phyloP scores from a whole-genome alignment of 208 protist species.

The Wallacemonas sp. region DNA sequence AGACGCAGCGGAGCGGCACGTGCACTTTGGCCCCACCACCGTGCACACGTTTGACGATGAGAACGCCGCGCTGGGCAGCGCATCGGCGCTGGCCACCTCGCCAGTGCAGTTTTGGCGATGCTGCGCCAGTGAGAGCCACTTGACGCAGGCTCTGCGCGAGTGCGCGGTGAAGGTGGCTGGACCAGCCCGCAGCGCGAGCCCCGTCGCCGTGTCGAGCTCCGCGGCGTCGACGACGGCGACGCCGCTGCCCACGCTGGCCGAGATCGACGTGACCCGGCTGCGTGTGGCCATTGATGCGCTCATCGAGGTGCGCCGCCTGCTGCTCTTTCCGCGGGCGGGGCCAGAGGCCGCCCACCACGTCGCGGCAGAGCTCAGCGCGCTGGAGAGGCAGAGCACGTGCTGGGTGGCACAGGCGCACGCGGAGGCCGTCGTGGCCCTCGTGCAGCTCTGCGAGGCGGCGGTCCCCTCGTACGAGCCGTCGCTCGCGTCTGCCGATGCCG shows the following conservation, averaged over 20 bases:
- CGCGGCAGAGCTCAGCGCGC: constrained; percentile 1
- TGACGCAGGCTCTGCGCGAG: constrained; percentile 13
- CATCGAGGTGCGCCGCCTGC: constrained; percentile 28
- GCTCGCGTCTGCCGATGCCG: constrained; percentile 22
- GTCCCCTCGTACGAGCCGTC: constrained; percentile 52
- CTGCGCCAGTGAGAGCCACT: neutral
- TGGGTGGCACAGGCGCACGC: constrained; percentile 10
- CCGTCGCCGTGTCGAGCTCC: neutral
- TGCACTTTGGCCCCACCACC: constrained; percentile 1
- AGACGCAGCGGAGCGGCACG: neutral
- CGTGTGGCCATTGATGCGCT: constrained; percentile 39
- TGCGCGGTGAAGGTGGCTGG: constrained; percentile 2
- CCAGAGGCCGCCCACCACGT: neutral
- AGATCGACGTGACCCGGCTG: constrained; percentile 28
- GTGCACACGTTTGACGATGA: constrained; percentile 4
- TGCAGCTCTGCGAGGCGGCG: constrained; percentile 57
- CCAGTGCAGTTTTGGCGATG: constrained; percentile 19
- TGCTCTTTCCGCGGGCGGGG: constrained; percentile 20
- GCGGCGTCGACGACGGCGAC: neutral
- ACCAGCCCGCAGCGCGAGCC: too few species aligned
- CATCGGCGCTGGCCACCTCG: neutral
- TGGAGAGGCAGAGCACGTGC: constrained; percentile 10
- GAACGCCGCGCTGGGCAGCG: neutral
- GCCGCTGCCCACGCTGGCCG: constrained; percentile 1
- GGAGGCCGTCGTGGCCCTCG: constrained; percentile 39